Evolutionary conservation across 345 rosid species (phyloP), one percentile per base, ranked within the genome.

Genomic region (Toxicodendron radicans): DNA sequence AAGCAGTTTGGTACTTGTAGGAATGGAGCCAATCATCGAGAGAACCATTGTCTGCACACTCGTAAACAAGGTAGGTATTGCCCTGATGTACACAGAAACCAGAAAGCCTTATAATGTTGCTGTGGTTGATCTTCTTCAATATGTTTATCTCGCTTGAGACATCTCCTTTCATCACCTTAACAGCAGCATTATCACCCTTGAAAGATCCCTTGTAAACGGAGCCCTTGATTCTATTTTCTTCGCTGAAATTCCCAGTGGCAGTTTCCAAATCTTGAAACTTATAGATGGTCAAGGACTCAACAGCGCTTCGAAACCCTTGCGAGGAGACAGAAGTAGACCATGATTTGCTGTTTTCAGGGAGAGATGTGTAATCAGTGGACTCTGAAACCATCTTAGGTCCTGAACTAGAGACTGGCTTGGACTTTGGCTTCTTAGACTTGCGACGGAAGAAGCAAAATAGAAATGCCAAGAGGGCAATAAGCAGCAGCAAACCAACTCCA

Each of bases 71-170:
- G 75, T 89, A 92, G 11, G 97, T 85, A 68, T 85, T 87, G 12
- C 93, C 97, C 71, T 89, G 79, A 7, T 89, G 91, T 14, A 90
- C 70, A 64, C 99, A 92, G 80, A 90, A 89, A 46, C 99, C 99
- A 0, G 97, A 95, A 51, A 92, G 94, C 72, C 98, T 85, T 66
- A 92, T 78, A 74, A 95, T 86, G 76, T 90, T 92, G 24, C 90
- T 84, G 67, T 95, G 97, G 53, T 88, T 92, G 59, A 91, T 88
- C 84, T 79, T 88, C 87, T 90, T 92, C 76, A 95, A 65, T 2
- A 92, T 78, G 83, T 89, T 91, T 77, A 95, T 91, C 86, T 92
- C 97, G 14, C 79, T 74, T 5, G 97, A 91, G 3, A 87, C 92
- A 65, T 92, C 91, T 32, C 93, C 95, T 76, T 88, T 92, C 87